Percentiles rank a stretch among this genome's conserved stretches.
phyloP scores from a whole-genome alignment of 345 rosid genomes.

The Camelina hispida region DNA sequence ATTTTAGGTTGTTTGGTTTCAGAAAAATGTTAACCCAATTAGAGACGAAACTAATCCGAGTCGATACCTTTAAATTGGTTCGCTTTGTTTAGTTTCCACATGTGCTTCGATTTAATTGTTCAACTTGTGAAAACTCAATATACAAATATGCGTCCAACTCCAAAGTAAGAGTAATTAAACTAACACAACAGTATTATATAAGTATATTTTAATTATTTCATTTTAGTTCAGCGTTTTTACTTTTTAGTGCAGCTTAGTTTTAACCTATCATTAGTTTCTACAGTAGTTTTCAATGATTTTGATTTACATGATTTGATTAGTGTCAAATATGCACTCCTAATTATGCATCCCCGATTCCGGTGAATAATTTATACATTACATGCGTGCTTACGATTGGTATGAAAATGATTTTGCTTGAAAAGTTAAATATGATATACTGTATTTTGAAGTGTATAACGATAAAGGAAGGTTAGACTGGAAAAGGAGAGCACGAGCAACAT shows the following conservation, averaged over 20 bases:
- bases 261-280: background rate
- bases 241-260: background rate
- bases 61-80: background rate
- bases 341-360: conserved; percentile 1
- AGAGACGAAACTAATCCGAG: background rate
- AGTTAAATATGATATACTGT: conserved; percentile 27
- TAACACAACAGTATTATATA: background rate
- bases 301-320: conserved; percentile 7
- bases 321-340: conserved; percentile 38
- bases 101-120: background rate
- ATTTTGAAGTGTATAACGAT: no score
- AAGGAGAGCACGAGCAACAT: no score
- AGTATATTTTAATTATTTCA: background rate
- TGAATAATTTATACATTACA: conserved; percentile 6
- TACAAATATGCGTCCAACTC: background rate
- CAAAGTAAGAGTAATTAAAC: background rate
- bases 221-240: no score
- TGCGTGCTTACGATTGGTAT: conserved; percentile 29
- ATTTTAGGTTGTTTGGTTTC: background rate
- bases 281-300: background rate
- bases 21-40: background rate
- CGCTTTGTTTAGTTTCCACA: background rate
- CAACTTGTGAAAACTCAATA: background rate
- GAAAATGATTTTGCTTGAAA: conserved; percentile 32
- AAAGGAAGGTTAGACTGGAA: no score